A percentile compares a stretch with the other conserved stretches of the same genome.
These are phyloP conservation scores for Cladophialophora bantiana DNA, from an alignment of 2,329 filamentous ascomycete species.

Conservation along the genomic window DNA sequence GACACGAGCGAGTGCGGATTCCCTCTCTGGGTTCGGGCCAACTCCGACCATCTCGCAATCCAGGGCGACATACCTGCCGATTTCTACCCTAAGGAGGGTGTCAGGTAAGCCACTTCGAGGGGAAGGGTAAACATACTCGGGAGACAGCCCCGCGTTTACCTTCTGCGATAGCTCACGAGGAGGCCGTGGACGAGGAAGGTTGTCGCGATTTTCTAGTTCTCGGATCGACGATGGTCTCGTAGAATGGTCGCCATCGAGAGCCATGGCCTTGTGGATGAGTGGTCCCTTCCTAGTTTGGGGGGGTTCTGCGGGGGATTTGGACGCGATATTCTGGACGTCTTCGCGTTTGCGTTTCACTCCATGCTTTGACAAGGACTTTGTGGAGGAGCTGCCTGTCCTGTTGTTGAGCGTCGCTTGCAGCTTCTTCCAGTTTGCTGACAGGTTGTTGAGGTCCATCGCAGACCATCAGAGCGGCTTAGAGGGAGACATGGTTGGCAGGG, in stretches of 20 bases:
- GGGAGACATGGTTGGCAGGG: background rate
- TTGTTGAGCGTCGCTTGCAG: slow-evolving; percentile 55
- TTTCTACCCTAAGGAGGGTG: slow-evolving; percentile 61
- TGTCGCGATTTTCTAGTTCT: slow-evolving; percentile 24
- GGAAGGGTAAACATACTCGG: slow-evolving; percentile 20
- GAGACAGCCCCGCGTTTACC: slow-evolving; percentile 32
- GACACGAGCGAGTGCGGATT: slow-evolving; percentile 82
- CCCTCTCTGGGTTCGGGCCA: slow-evolving; percentile 65
- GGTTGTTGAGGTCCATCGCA: slow-evolving; percentile 50
- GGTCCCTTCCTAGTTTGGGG: slow-evolving; percentile 26
- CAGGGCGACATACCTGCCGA: slow-evolving; percentile 89
- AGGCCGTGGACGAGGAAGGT: slow-evolving; percentile 15
- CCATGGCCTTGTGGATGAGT: slow-evolving; percentile 25
- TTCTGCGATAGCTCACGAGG: slow-evolving; percentile 16
- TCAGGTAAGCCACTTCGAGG: slow-evolving; percentile 4
- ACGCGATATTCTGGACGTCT: slow-evolving; percentile 11
- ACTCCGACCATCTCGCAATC: slow-evolving; percentile 99
- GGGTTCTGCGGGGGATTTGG: slow-evolving; percentile 19
- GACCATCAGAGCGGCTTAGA: background rate
- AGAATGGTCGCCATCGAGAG: slow-evolving; percentile 39
- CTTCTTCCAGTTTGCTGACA: slow-evolving; percentile 61
- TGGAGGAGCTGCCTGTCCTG: slow-evolving; percentile 35
- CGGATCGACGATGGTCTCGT: slow-evolving; percentile 61
- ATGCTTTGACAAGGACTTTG: slow-evolving; percentile 46
- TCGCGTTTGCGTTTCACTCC: slow-evolving; percentile 39